phyloP scores from a whole-genome alignment of 345 rosid species.

The Gossypium longicalyx region DNA sequence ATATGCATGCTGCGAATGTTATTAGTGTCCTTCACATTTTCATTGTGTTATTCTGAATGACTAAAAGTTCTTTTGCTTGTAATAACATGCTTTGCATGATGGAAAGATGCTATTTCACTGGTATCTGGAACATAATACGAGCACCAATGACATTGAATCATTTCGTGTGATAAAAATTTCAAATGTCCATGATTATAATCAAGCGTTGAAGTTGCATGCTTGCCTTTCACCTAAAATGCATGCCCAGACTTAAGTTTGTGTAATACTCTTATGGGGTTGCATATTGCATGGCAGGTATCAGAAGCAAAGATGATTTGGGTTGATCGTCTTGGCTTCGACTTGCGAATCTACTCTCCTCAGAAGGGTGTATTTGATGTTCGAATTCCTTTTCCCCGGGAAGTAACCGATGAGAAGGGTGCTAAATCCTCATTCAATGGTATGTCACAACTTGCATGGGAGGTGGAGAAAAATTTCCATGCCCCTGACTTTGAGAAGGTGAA shows the following conservation, averaged over 20 bases:
- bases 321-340: constrained; percentile 80
- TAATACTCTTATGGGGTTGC: constrained; percentile 9
- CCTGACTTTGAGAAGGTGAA: constrained; percentile 61
- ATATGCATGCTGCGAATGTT: not conserved
- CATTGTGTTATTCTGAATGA: not conserved
- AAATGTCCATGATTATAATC: not conserved
- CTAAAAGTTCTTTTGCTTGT: not conserved
- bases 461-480: constrained; percentile 58
- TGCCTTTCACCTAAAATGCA: not conserved
- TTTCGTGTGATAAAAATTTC: not conserved
- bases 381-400: constrained; percentile 86
- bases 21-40: not conserved
- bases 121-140: not conserved
- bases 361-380: constrained; percentile 60
- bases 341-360: constrained; percentile 54
- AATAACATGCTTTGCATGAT: not conserved
- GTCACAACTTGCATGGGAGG: constrained; percentile 97
- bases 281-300: constrained; percentile 45
- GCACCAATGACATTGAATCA: not conserved
- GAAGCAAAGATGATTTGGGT: constrained; percentile 88
- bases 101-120: not conserved
- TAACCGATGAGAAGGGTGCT: constrained; percentile 76
- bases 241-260: not conserved
- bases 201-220: not conserved
- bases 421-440: constrained; percentile 86